These are phyloP conservation scores for Penicillium sp. DNA, from an alignment of 2,329 filamentous ascomycete genomes.

Conservation along the genomic window DNA sequence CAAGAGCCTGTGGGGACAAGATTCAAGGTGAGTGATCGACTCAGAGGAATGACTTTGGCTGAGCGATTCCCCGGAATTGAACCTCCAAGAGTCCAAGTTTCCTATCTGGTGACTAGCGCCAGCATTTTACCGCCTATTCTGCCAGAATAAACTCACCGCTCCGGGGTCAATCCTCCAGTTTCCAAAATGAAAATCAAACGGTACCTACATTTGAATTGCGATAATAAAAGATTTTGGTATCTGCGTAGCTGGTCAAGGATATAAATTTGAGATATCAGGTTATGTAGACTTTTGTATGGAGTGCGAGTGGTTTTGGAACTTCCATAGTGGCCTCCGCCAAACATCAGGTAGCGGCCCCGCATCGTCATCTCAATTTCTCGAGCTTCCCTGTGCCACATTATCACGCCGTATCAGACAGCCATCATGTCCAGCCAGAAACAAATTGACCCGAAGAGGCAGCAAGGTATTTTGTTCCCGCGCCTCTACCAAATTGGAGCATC, in stretches of 20 bases:
- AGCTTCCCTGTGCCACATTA: constrained; percentile 18
- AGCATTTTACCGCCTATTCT: neutral
- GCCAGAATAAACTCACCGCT: neutral
- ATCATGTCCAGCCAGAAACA: constrained; percentile 42
- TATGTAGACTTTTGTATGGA: neutral
- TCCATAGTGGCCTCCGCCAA: constrained; percentile 11
- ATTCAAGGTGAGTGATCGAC: neutral
- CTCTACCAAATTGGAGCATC: neutral
- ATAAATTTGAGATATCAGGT: neutral
- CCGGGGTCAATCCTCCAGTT: neutral
- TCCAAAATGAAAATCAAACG: neutral
- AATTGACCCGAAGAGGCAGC: constrained; percentile 45
- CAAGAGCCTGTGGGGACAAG: neutral
- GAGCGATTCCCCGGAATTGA: neutral
- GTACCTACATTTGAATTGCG: neutral
- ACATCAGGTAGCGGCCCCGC: constrained; percentile 29
- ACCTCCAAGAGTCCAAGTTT: constrained; percentile 4
- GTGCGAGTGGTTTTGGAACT: neutral
- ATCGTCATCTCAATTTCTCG: constrained; percentile 32
- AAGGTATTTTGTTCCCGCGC: constrained; percentile 35
- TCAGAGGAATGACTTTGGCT: neutral
- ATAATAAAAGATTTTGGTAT: neutral
- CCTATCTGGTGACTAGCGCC: neutral
- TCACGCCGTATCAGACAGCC: constrained; percentile 10
- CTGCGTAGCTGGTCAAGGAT: neutral